Evolutionary conservation across 1,284 basidiomycete genomes (phyloP).

Genomic region (Tylopilus sp.): DNA sequence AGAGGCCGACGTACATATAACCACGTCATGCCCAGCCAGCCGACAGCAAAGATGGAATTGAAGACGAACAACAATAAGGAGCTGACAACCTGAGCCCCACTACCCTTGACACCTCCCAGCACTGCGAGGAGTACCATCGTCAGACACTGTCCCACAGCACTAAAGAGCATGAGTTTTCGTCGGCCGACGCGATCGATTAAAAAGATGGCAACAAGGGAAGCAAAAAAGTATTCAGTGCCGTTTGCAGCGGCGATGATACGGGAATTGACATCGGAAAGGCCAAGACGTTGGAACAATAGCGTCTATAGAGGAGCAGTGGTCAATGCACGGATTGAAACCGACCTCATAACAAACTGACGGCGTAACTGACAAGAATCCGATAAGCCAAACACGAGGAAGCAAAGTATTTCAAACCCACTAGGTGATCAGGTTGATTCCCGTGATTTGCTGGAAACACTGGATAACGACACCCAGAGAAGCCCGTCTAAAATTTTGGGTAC

Average conservation of each 20-base stretch:
- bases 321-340: neutral
- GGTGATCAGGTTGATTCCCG: constrained; percentile 58
- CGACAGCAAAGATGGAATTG: constrained; percentile 33
- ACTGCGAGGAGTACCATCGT: constrained; percentile 36
- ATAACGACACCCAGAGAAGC: constrained; percentile 54
- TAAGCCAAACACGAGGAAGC: constrained; percentile 2
- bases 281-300: constrained; percentile 56
- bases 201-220: constrained; percentile 32
- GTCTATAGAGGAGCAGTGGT: constrained; percentile 37
- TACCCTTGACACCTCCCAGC: constrained; percentile 26
- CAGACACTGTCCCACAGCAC: constrained; percentile 36
- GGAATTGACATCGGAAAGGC: constrained; percentile 56
- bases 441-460: constrained; percentile 71
- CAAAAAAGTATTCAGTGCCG: constrained; percentile 51
- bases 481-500: constrained; percentile 62
- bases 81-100: constrained; percentile 48
- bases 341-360: constrained; percentile 28
- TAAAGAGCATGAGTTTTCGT: constrained; percentile 38
- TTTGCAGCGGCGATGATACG: constrained; percentile 68
- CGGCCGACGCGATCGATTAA: constrained; percentile 36
- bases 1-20: constrained; percentile 46
- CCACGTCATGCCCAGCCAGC: constrained; percentile 58
- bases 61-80: constrained; percentile 36
- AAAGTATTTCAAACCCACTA: constrained; percentile 39
- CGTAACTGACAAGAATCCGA: constrained; percentile 24